A percentile compares a stretch with the other conserved stretches of the same genome.
These are phyloP conservation scores for Cutaneotrichosporon dermatis DNA, from an alignment of 1,284 basidiomycete species.

Conservation along the genomic window DNA sequence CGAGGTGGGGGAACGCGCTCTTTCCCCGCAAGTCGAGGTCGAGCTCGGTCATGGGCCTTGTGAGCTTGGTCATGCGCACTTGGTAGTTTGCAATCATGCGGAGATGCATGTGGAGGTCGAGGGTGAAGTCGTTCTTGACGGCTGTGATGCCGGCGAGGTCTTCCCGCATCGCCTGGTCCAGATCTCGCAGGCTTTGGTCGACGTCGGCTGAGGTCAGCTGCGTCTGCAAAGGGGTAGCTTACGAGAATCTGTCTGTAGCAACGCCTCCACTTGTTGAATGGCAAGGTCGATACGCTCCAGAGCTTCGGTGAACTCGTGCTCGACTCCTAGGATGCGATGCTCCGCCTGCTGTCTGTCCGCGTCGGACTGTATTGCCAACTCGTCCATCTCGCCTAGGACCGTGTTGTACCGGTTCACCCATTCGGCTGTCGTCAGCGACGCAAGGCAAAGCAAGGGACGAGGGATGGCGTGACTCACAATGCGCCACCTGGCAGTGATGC, in stretches of 20 bases:
- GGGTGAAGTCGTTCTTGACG: conserved; percentile 66
- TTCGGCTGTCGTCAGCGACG: conserved; percentile 20
- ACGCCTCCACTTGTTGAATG: conserved; percentile 28
- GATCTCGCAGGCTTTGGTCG: conserved; percentile 28
- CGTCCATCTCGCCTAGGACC: conserved; percentile 33
- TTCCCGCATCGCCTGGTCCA: conserved; percentile 44
- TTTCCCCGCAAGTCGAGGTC: conserved; percentile 63
- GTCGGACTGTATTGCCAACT: conserved; percentile 69
- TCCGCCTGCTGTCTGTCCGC: conserved; percentile 61
- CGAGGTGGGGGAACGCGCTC: conserved; percentile 83
- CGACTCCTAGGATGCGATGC: conserved; percentile 57
- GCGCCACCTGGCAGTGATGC: conserved; percentile 33
- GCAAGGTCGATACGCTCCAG: conserved; percentile 35
- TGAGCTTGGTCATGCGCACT: conserved; percentile 66
- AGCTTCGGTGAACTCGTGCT: conserved; percentile 34
- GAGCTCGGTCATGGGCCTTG: conserved; percentile 59
- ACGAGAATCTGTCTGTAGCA: conserved; percentile 21
- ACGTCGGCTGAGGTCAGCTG: conserved; percentile 7
- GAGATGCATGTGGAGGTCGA: conserved; percentile 62
- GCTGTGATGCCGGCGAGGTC: conserved; percentile 38
- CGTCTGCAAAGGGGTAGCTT: conserved; percentile 4
- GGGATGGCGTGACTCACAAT: conserved; percentile 26
- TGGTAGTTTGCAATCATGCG: conserved; percentile 70
- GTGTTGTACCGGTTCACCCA: conserved; percentile 31
- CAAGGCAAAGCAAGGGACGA: neutral